These are phyloP conservation scores for Peltaster fructicola DNA, from an alignment of 2,329 filamentous ascomycete species.

Conservation along the genomic window DNA sequence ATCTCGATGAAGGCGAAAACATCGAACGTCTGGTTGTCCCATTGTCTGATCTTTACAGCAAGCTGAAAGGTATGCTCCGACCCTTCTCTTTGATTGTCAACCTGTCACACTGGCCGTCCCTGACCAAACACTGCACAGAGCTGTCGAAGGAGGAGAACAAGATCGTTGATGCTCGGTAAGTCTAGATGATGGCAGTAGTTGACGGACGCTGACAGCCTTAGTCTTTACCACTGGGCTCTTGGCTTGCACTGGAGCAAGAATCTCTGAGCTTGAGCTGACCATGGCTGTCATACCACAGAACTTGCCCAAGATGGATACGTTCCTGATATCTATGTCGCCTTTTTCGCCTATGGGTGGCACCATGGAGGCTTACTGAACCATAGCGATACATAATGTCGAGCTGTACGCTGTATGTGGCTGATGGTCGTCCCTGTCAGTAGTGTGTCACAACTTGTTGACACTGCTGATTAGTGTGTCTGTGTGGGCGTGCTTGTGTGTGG, in stretches of 20 bases:
- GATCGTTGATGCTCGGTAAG: constrained; percentile 32
- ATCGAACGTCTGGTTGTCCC: constrained; percentile 44
- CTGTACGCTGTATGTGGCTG: too few relatives aligned
- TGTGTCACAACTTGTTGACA: too few relatives aligned
- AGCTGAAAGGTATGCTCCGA: constrained; percentile 26
- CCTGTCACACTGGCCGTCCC: not conserved
- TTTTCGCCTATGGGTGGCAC: constrained; percentile 16
- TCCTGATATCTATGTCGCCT: constrained; percentile 17
- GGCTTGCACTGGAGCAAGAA: constrained; percentile 32
- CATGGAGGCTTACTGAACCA: constrained; percentile 9
- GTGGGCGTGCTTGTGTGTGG: too few relatives aligned
- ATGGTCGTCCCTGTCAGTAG: too few relatives aligned
- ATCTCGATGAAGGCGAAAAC: constrained; percentile 42
- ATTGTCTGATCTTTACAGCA: constrained; percentile 37
- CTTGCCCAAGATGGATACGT: too few relatives aligned
- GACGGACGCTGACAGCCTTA: constrained; percentile 10
- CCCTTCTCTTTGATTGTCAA: not conserved
- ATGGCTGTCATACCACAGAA: too few relatives aligned
- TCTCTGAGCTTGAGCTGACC: constrained; percentile 15
- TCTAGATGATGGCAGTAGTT: not conserved
- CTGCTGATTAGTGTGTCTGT: too few relatives aligned
- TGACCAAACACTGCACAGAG: constrained; percentile 8
- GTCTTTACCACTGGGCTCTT: constrained; percentile 43
- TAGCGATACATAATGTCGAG: too few relatives aligned
- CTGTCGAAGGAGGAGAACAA: constrained; percentile 29